Conservation (phyloP, 2,329 filamentous ascomycete species). For the Paracorniculantispora psalliotae region DNA sequence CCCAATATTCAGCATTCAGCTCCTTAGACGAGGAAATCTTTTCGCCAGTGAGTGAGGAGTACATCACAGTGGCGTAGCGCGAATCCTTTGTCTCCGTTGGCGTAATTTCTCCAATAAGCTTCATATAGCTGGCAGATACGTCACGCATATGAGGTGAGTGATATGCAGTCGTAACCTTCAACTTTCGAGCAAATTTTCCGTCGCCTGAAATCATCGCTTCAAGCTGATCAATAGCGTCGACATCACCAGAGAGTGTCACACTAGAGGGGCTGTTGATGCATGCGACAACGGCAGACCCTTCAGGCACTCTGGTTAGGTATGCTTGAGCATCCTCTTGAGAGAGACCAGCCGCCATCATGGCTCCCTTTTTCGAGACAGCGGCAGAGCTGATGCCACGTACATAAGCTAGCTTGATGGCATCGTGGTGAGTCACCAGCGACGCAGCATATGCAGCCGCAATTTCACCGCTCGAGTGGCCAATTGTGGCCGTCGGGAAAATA, state of each 20-base stretch:
- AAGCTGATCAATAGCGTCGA: slow-evolving; percentile 21
- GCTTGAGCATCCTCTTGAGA: not conserved
- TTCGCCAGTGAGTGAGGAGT: not conserved
- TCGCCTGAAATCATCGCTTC: slow-evolving; percentile 3
- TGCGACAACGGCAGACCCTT: slow-evolving; percentile 21
- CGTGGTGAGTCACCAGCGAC: slow-evolving; percentile 7
- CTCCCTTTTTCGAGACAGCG: slow-evolving; percentile 5
- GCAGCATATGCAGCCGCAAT: slow-evolving; percentile 29
- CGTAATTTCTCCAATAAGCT: slow-evolving; percentile 15
- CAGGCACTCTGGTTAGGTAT: not conserved
- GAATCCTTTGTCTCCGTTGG: not conserved
- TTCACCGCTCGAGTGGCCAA: slow-evolving; percentile 32
- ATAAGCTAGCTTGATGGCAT: slow-evolving; percentile 25
- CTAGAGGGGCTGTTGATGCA: slow-evolving; percentile 28
- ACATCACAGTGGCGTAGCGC: not conserved
- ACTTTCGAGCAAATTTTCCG: slow-evolving; percentile 17
- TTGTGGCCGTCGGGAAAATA: slow-evolving; percentile 21
- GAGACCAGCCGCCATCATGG: slow-evolving; percentile 26
- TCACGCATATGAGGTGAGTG: slow-evolving; percentile 27
- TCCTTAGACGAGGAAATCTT: not conserved
- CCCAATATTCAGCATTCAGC: not conserved
- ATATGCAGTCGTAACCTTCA: slow-evolving; percentile 27
- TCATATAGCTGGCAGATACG: slow-evolving; percentile 19
- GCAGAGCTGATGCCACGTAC: slow-evolving; percentile 3
- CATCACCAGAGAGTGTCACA: slow-evolving; percentile 28